A percentile compares a stretch with the other conserved stretches of the same genome.
Conservation (phyloP, 1,139 yeast species). For the Fermentozyma sake region DNA sequence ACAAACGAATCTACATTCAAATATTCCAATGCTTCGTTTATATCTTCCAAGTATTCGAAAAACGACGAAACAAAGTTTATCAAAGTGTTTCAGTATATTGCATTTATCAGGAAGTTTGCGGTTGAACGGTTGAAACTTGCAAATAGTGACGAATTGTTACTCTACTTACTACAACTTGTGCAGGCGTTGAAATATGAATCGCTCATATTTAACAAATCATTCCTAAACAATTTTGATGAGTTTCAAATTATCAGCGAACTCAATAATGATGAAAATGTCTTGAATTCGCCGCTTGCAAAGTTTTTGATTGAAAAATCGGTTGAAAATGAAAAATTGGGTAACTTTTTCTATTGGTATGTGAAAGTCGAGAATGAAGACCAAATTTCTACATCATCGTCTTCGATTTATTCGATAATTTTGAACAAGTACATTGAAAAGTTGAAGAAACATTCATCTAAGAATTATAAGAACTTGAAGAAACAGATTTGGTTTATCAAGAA, state of each 20-base stretch:
- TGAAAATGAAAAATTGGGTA: constrained; percentile 64
- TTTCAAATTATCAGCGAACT: constrained; percentile 22
- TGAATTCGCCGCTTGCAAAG: constrained; percentile 64
- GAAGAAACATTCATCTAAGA: constrained; percentile 24
- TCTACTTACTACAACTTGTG: constrained; percentile 83
- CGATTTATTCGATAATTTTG: constrained; percentile 33
- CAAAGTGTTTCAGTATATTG: constrained; percentile 31
- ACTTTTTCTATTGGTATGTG: constrained; percentile 86
- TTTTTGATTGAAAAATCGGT: constrained; percentile 75
- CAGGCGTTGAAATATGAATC: constrained; percentile 83
- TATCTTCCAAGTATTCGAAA: constrained; percentile 8
- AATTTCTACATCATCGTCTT: constrained; percentile 14
- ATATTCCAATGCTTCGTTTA: no score
- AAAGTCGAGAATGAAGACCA: constrained; percentile 84
- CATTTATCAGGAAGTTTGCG: constrained; percentile 70
- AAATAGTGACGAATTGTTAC: constrained; percentile 69
- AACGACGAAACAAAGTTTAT: constrained; percentile 29
- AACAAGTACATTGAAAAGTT: constrained; percentile 38
- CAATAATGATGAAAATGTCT: constrained; percentile 17
- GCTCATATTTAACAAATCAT: constrained; percentile 14
- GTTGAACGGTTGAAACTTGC: constrained; percentile 80
- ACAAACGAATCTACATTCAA: constrained; percentile 1
- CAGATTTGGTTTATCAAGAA: constrained; percentile 46
- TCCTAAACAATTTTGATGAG: constrained; percentile 8
- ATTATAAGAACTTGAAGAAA: constrained; percentile 36